Percentiles rank a stretch among this genome's conserved stretches.
Evolutionary conservation across 2,329 filamentous ascomycete genomes (phyloP).

Genomic region (Fusarium dlaminii): DNA sequence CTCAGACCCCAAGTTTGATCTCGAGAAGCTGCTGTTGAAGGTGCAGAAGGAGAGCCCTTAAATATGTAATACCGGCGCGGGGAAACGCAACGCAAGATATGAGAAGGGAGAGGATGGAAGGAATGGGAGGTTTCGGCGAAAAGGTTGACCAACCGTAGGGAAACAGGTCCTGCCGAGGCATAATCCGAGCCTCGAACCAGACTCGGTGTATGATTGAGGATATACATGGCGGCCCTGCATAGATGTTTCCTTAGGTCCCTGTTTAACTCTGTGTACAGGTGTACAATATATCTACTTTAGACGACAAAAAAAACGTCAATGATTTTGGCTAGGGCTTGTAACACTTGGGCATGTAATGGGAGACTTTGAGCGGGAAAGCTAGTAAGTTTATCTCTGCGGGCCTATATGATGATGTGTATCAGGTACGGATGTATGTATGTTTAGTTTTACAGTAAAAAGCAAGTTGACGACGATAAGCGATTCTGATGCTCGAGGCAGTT

Average conservation of each 20-base stretch:
- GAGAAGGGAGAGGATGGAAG: slow-evolving; percentile 45
- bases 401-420: slow-evolving; percentile 6
- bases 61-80: slow-evolving; percentile 35
- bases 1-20: slow-evolving; percentile 88
- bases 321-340: slow-evolving; percentile 25
- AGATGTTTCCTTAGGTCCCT: slow-evolving; percentile 59
- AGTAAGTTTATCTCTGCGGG: neutral
- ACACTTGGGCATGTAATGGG: slow-evolving; percentile 1
- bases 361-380: neutral
- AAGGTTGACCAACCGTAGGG: slow-evolving; percentile 38
- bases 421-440: neutral
- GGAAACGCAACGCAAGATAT: slow-evolving; percentile 25
- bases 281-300: slow-evolving; percentile 64
- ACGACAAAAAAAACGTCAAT: slow-evolving; percentile 47
- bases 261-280: slow-evolving; percentile 60
- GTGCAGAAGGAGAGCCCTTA: slow-evolving; percentile 65
- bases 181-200: slow-evolving; percentile 46
- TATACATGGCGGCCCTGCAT: slow-evolving; percentile 57
- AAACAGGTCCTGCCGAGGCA: slow-evolving; percentile 37
- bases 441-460: neutral
- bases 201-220: slow-evolving; percentile 52
- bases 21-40: slow-evolving; percentile 82
- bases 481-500: neutral
- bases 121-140: slow-evolving; percentile 37
- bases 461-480: neutral